Evolutionary conservation across 768 basidiomycete species (phyloP).

Genomic region (Antrodiella citrinella): DNA sequence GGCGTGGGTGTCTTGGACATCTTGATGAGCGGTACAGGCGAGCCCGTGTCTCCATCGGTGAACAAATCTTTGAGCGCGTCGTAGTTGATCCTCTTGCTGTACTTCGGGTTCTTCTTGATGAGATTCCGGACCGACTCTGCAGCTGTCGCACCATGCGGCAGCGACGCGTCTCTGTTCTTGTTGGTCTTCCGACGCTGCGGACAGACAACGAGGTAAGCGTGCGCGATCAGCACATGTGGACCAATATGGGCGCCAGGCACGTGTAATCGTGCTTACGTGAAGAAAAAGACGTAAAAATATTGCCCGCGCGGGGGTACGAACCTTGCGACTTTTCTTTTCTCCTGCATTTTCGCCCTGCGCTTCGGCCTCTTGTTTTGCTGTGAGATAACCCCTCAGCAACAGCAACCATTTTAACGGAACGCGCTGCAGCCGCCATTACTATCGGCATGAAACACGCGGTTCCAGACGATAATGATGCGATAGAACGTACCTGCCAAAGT

Average conservation of each 20-base stretch:
- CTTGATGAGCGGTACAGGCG: conserved; percentile 13
- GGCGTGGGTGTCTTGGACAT: conserved; percentile 5
- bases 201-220: conserved; percentile 5
- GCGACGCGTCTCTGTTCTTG: conserved; percentile 68
- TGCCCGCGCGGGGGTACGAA: conserved; percentile 44
- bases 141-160: conserved; percentile 58
- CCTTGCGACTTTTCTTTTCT: conserved; percentile 62
- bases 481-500: conserved; percentile 67
- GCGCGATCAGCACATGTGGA: not conserved
- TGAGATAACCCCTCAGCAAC: conserved; percentile 36
- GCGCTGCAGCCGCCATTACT: not conserved
- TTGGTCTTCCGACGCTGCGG: conserved; percentile 60
- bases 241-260: not conserved
- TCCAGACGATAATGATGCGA: too few relatives aligned
- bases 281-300: conserved; percentile 19
- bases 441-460: too few relatives aligned
- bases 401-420: conserved; percentile 5
- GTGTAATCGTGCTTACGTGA: not conserved
- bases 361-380: conserved; percentile 62
- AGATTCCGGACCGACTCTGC: conserved; percentile 74
- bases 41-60: conserved; percentile 11
- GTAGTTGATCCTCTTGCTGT: conserved; percentile 92
- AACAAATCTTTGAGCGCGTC: conserved; percentile 81
- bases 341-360: conserved; percentile 25
- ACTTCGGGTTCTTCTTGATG: conserved; percentile 78